Base-by-base conservation (phyloP, 352 stramenopile species). In the Plasmopara halstedii region DNA sequence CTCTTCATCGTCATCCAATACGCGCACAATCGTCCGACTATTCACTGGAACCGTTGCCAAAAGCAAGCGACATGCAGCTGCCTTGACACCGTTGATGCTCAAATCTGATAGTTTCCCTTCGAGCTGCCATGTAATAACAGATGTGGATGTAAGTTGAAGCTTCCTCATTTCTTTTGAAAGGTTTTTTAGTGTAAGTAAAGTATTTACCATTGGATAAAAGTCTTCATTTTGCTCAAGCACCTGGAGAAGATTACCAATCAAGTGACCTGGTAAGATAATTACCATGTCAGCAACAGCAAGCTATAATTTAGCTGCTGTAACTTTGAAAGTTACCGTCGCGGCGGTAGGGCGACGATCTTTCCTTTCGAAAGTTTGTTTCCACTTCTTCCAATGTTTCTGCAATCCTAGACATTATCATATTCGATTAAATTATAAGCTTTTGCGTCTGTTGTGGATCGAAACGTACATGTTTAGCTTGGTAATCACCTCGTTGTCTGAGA, bases 151-250 rank as follows among this genome's bases (percentile, higher is more conserved):
- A 66, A 33, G 38, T 56, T 53, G 31, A 58, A 58, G 49, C 61
- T 46, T 40, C 13, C 37, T 22, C 18, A 40, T 45, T 26, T 39
- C 22, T 34, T 9, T 25, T 6, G 48, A 46, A 43, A 14, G 32
- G 25, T 44, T 39, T 46, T 48, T 55, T 11, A 51, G 57, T 17
- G 19, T 32, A 2, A 11, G n/a, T n/a, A n/a, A n/a, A n/a, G n/a
- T n/a, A 19, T 20, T 21, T 53, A 89, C 78, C 71, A 84, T 79
- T 1, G 73, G 50, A 47, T 93, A 93, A 32, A 93, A 93, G 8
- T 90, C 78, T 33, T 87, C 75, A 29, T 83, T 78, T 35, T 89
- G 68, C 25, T 88, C 81, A n/a, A 93, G 56, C n/a, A 83, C 60
- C 17, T 79, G 76, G 31, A 90, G 55, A 19, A 93, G 35, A 47